Evolutionary conservation across 192 early-diverging fungal genomes (phyloP).

Genomic region (Entophlyctis helioformis): DNA sequence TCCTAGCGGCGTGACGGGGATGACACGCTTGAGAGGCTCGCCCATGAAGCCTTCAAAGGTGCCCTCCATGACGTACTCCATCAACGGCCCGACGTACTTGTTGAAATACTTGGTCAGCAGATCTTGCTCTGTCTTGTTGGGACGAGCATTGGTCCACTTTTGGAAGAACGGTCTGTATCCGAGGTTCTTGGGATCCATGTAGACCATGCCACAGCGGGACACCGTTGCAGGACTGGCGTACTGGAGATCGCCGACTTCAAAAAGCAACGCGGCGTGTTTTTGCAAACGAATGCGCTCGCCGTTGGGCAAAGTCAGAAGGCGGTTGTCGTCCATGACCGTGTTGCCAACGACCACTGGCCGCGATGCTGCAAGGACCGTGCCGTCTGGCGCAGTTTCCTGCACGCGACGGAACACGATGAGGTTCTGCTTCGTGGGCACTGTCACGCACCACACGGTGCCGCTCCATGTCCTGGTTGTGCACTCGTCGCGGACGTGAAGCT

Average conservation of each 20-base stretch:
- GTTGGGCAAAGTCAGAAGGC: slow-evolving; percentile 44
- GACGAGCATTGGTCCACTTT: slow-evolving; percentile 35
- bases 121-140: slow-evolving; percentile 38
- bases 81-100: slow-evolving; percentile 32
- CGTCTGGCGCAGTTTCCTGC: too few species aligned
- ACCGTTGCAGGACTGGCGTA: slow-evolving; percentile 52
- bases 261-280: slow-evolving; percentile 42
- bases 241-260: slow-evolving; percentile 51
- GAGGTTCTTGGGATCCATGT: slow-evolving; percentile 53
- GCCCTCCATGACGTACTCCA: slow-evolving; percentile 44
- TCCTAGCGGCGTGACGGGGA: slow-evolving; percentile 34
- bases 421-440: too few species aligned
- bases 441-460: too few species aligned
- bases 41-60: slow-evolving; percentile 39
- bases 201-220: slow-evolving; percentile 50
- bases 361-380: too few species aligned
- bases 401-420: too few species aligned
- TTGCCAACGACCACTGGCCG: too few species aligned
- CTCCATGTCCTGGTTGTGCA: too few species aligned
- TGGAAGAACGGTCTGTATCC: slow-evolving; percentile 41
- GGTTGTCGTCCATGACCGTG: slow-evolving; percentile 55
- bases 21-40: slow-evolving; percentile 37
- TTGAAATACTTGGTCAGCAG: slow-evolving; percentile 27
- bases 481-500: too few species aligned
- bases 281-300: slow-evolving; percentile 48